Percentiles rank a stretch among this genome's conserved stretches.
Evolutionary conservation across 306 rosid species (phyloP).

Genomic region (Chamaecrista fasciculata): DNA sequence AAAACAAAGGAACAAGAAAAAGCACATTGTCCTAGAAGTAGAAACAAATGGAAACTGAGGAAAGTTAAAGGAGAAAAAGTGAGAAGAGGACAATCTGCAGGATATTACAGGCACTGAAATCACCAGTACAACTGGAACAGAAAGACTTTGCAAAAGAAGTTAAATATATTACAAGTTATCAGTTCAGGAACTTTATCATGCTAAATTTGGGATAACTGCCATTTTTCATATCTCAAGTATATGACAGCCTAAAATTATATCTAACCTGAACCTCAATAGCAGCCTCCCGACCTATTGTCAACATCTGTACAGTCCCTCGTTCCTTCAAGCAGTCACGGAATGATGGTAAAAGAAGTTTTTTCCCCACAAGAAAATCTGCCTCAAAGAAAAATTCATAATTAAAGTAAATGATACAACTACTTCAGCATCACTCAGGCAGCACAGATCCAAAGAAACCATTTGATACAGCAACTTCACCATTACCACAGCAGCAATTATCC

Average conservation of each 20-base stretch:
- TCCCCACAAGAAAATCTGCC: slow-evolving; percentile 92
- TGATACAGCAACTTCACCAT: slow-evolving; percentile 87
- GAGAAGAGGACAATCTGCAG: not conserved
- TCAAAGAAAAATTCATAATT: slow-evolving; percentile 63
- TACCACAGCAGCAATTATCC: slow-evolving; percentile 98
- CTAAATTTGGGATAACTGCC: slow-evolving; percentile 21
- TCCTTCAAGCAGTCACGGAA: slow-evolving; percentile 86
- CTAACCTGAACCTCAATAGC: slow-evolving; percentile 97
- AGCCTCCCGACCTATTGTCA: slow-evolving; percentile 87
- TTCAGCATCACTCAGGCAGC: slow-evolving; percentile 68
- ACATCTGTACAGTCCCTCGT: slow-evolving; percentile 95
- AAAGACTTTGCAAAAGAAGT: not conserved
- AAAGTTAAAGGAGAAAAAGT: not conserved
- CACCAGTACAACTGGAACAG: slow-evolving; percentile 1
- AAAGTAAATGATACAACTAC: slow-evolving; percentile 68
- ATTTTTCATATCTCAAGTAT: slow-evolving; percentile 3
- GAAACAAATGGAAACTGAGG: not conserved
- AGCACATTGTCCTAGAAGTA: not conserved
- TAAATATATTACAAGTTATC: not conserved
- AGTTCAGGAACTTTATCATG: not conserved
- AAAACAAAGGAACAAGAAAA: not conserved
- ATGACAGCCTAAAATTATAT: slow-evolving; percentile 9
- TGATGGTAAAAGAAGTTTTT: slow-evolving; percentile 82
- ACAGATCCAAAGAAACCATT: slow-evolving; percentile 63
- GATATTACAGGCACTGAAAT: not conserved